Percentiles rank a stretch among this genome's conserved stretches.
phyloP scores from a whole-genome alignment of 2,329 filamentous ascomycete genomes.

The Arthrobotrys sinensis region DNA sequence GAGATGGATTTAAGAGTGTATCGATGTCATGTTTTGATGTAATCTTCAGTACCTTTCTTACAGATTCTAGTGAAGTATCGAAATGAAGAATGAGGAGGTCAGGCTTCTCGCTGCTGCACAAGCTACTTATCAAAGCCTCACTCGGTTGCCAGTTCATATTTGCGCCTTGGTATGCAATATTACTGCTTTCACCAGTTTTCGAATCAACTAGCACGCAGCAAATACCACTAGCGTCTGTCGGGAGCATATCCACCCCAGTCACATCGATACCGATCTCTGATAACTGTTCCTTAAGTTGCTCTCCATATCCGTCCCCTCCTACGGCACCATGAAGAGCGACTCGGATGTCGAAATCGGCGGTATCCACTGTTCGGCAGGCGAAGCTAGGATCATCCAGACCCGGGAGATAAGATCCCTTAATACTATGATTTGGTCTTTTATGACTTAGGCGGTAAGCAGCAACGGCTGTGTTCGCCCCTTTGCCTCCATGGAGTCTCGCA shows the following conservation, averaged over 20 bases:
- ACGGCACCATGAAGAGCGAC: constrained; percentile 3
- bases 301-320: constrained; percentile 7
- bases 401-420: background rate
- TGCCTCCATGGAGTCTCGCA: background rate
- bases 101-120: background rate
- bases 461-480: constrained; percentile 2
- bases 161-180: constrained; percentile 11
- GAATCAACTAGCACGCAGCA: background rate
- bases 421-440: background rate
- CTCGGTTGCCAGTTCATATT: background rate
- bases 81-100: constrained; percentile 6
- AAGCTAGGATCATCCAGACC: no score
- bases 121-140: background rate
- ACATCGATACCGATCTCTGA: background rate
- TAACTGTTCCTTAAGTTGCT: background rate
- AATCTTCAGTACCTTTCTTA: background rate
- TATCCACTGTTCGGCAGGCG: no score
- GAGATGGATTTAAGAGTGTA: constrained; percentile 4
- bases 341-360: constrained; percentile 1
- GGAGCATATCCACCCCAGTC: background rate
- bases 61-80: background rate
- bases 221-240: background rate
- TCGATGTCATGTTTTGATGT: background rate
- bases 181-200: background rate
- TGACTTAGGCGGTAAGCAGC: background rate